phyloP scores from a whole-genome alignment of 2,329 filamentous ascomycete species.

The Colletotrichum sp. region DNA sequence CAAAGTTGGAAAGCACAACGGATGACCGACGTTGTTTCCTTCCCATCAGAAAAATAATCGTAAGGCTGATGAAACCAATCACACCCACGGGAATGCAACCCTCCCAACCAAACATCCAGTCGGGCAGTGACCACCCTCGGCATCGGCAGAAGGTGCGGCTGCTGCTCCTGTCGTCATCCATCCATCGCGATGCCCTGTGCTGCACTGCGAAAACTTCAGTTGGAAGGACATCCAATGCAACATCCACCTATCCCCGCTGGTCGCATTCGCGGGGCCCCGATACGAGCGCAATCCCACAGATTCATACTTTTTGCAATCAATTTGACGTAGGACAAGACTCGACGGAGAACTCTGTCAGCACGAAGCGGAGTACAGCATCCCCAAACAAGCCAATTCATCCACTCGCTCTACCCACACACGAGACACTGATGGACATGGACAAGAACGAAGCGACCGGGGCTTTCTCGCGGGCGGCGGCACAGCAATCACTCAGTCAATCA shows the following conservation, averaged over 20 bases:
- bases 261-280: not conserved
- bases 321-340: conserved; percentile 7
- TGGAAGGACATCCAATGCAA: not conserved
- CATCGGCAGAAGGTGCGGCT: not conserved
- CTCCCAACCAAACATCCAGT: not conserved
- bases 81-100: not conserved
- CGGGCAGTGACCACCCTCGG: not conserved
- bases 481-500: not conserved
- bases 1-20: not conserved
- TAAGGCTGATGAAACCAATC: conserved; percentile 14
- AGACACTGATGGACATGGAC: not conserved
- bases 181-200: not conserved
- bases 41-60: not conserved
- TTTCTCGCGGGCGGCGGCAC: not conserved
- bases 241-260: not conserved
- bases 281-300: not conserved
- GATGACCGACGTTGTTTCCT: not conserved
- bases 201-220: not conserved
- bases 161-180: too few species aligned
- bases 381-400: not conserved
- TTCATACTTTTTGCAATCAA: not conserved
- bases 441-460: not conserved
- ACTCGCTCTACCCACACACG: not conserved
- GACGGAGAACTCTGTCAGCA: not conserved
- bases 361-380: not conserved